Conservation (phyloP, 1,139 yeast species). For the Zhuliangozyma blackwelliae region DNA sequence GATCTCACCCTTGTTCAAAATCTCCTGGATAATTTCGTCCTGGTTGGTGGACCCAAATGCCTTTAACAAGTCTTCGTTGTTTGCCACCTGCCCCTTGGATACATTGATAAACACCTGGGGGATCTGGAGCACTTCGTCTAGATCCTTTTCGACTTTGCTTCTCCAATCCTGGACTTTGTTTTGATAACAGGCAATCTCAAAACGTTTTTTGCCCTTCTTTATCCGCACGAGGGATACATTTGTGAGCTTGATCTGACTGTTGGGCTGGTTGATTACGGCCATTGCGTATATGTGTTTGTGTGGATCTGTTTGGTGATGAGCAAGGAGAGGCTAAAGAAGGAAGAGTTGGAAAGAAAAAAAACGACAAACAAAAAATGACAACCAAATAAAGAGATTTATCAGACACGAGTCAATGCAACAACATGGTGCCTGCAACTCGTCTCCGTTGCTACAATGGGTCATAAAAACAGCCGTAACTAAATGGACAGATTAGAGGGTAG, state of each 20-base stretch:
- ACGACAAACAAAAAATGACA: no score
- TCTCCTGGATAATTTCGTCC: constrained; percentile 72
- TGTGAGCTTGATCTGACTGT: constrained; percentile 81
- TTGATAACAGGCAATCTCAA: constrained; percentile 94
- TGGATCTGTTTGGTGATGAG: neutral
- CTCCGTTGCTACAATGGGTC: no score
- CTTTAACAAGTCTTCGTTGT: constrained; percentile 73
- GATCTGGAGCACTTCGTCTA: constrained; percentile 93
- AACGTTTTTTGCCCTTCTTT: constrained; percentile 85
- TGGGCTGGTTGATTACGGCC: constrained; percentile 79
- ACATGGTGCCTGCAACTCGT: no score
- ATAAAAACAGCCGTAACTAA: no score
- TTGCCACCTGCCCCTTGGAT: constrained; percentile 91
- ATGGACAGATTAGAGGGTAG: no score
- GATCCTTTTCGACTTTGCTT: constrained; percentile 80
- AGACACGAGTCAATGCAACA: no score
- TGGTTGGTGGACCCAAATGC: constrained; percentile 75
- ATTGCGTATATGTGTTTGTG: constrained; percentile 17
- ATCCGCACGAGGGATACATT: constrained; percentile 90
- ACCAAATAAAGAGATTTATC: no score
- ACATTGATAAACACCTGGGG: constrained; percentile 94
- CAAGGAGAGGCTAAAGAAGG: neutral
- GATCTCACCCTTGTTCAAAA: constrained; percentile 85
- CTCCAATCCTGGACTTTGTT: constrained; percentile 97
- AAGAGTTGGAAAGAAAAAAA: neutral